Evolutionary conservation across 495 filamentous ascomycete species (phyloP).

Genomic region (Neurospora sp.): DNA sequence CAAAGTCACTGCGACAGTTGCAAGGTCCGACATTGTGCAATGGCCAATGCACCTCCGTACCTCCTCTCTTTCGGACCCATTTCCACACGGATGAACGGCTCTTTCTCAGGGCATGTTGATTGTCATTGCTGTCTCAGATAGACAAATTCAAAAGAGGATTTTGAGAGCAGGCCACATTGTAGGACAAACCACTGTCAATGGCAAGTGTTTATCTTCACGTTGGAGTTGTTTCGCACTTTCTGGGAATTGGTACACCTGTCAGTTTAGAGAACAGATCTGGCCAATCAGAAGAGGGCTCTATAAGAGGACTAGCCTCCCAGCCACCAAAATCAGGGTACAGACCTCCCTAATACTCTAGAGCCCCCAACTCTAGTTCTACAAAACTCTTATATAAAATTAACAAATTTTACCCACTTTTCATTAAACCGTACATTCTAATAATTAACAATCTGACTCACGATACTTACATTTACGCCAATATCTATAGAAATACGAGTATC

Average conservation of each 20-base stretch:
- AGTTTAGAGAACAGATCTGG: too few species aligned
- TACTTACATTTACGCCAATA: too few species aligned
- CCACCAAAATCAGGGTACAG: too few species aligned
- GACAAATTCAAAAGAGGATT: not conserved
- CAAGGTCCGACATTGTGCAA: not conserved
- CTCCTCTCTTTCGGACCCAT: not conserved
- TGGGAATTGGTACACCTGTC: not conserved
- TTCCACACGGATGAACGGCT: not conserved
- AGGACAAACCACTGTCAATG: not conserved
- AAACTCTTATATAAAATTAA: too few species aligned
- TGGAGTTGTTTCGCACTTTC: not conserved
- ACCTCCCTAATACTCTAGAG: too few species aligned
- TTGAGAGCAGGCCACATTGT: not conserved
- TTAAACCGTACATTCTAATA: too few species aligned
- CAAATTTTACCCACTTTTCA: too few species aligned
- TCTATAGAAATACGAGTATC: too few species aligned
- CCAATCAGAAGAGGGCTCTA: too few species aligned
- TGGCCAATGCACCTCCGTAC: not conserved
- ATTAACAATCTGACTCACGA: too few species aligned
- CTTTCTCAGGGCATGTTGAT: not conserved
- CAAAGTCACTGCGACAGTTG: not conserved
- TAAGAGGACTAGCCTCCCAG: too few species aligned
- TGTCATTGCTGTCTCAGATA: not conserved
- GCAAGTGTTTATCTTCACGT: not conserved
- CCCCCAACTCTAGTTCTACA: too few species aligned